Evolutionary conservation across 441 rosid species (phyloP).

Genomic region (Pelargonium cotyledonis): DNA sequence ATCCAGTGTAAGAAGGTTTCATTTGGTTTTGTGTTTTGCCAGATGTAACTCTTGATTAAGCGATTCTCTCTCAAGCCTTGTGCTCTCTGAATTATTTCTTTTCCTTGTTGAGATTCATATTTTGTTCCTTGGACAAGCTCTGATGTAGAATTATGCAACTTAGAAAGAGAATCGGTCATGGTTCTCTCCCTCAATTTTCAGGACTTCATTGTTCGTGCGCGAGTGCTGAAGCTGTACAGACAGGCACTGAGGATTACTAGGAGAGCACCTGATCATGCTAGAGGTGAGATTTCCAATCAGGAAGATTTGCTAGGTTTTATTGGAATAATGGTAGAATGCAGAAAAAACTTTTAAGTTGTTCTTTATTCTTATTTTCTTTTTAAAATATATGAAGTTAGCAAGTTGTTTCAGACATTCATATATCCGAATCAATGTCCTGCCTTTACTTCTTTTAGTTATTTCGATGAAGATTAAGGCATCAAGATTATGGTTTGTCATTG

Average conservation of each 20-base stretch:
- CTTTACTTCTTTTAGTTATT: no score
- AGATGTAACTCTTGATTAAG: background rate
- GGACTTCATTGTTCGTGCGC: slow-evolving; percentile 73
- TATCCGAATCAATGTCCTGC: no score
- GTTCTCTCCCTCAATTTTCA: slow-evolving; percentile 44
- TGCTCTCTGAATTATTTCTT: background rate
- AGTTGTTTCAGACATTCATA: no score
- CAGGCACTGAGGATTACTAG: slow-evolving; percentile 60
- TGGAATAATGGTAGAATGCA: background rate
- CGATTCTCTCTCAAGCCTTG: background rate
- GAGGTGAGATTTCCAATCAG: slow-evolving; percentile 35
- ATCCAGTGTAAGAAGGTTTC: background rate
- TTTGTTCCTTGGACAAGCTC: background rate
- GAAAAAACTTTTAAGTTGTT: background rate
- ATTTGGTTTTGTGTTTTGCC: background rate
- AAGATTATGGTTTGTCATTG: no score
- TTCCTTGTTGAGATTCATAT: background rate
- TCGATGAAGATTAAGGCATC: no score
- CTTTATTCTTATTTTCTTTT: no score
- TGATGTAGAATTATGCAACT: background rate
- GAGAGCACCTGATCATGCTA: slow-evolving; percentile 60
- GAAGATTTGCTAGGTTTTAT: background rate
- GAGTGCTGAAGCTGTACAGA: slow-evolving; percentile 75
- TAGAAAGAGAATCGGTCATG: slow-evolving; percentile 6
- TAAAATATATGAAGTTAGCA: no score